These are phyloP conservation scores for Mortierella sp. DNA, from an alignment of 371 early-diverging fungal genomes.

Conservation along the genomic window DNA sequence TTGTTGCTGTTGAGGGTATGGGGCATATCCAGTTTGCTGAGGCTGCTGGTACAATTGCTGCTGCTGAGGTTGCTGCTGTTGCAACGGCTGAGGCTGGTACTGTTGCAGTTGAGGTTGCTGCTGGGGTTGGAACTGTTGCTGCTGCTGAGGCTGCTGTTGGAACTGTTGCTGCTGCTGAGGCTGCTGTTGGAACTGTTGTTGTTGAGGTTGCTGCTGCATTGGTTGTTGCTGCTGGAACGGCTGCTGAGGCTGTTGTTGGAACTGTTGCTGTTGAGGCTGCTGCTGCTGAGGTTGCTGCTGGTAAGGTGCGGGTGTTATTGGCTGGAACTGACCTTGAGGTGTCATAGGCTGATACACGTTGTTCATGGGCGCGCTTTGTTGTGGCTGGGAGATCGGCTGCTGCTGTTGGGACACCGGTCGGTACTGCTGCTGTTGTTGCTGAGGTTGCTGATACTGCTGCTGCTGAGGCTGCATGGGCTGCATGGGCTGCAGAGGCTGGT, in stretches of 20 bases:
- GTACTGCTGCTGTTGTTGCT: conserved; percentile 37
- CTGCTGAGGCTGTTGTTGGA: conserved; percentile 23
- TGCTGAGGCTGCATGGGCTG: conserved; percentile 37
- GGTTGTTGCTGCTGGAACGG: conserved; percentile 29
- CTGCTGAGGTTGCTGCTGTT: conserved; percentile 22
- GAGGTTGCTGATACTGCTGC: conserved; percentile 42
- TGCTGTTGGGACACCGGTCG: conserved; percentile 35
- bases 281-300: conserved; percentile 22
- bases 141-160: conserved; percentile 18
- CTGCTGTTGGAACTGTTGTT: conserved; percentile 26
- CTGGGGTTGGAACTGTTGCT: conserved; percentile 14
- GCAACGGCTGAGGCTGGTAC: conserved; percentile 31
- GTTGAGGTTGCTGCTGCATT: conserved; percentile 4
- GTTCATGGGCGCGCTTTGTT: neutral
- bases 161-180: conserved; percentile 16
- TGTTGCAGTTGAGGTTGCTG: conserved; percentile 30
- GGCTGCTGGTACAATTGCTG: conserved; percentile 36
- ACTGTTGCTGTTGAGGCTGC: conserved; percentile 35
- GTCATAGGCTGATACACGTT: too few species aligned
- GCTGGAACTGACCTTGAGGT: neutral
- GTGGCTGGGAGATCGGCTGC: neutral
- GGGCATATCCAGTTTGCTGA: conserved; percentile 17
- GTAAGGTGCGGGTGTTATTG: neutral
- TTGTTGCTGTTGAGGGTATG: conserved; percentile 45
- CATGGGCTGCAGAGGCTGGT: conserved; percentile 31